A percentile compares a stretch with the other conserved stretches of the same genome.
Conservation (phyloP, 1,284 basidiomycete species). For the Baeospora myosura region DNA sequence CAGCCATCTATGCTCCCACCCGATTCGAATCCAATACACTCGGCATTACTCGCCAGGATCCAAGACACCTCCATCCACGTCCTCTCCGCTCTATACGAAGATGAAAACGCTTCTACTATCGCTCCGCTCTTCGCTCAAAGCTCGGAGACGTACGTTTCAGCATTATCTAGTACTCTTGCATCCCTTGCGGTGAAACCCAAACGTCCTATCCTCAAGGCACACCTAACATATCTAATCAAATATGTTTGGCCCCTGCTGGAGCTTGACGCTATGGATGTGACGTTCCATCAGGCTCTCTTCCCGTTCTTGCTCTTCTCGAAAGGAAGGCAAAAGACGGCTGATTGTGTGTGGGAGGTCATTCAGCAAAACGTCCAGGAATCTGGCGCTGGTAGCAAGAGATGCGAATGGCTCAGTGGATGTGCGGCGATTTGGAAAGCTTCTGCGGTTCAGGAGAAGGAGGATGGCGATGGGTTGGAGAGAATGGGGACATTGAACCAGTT, state of each 20-base stretch:
- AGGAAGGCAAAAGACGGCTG: constrained; percentile 54
- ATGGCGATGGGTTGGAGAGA: constrained; percentile 30
- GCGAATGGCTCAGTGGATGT: constrained; percentile 44
- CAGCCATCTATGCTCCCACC: background rate
- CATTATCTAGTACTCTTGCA: too few species aligned
- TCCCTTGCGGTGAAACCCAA: constrained; percentile 39
- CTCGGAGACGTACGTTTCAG: constrained; percentile 37
- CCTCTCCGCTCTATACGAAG: constrained; percentile 60
- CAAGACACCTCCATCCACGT: constrained; percentile 59
- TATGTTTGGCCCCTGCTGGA: background rate
- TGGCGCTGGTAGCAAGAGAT: constrained; percentile 16
- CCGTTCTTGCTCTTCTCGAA: constrained; percentile 72
- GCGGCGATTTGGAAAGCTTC: constrained; percentile 30
- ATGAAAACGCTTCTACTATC: constrained; percentile 28
- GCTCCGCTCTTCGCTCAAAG: constrained; percentile 36
- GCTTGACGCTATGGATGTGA: constrained; percentile 19
- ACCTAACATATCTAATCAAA: constrained; percentile 51
- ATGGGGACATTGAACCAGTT: constrained; percentile 46
- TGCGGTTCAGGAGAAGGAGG: constrained; percentile 26
- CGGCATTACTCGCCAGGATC: constrained; percentile 56
- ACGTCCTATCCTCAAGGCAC: constrained; percentile 46
- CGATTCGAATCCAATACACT: too few species aligned
- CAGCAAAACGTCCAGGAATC: constrained; percentile 25
- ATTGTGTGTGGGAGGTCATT: constrained; percentile 60
- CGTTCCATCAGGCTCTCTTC: constrained; percentile 61